Evolutionary conservation across 148 eudicot species (phyloP).

Genomic region (Tetragonia tetragonoides): DNA sequence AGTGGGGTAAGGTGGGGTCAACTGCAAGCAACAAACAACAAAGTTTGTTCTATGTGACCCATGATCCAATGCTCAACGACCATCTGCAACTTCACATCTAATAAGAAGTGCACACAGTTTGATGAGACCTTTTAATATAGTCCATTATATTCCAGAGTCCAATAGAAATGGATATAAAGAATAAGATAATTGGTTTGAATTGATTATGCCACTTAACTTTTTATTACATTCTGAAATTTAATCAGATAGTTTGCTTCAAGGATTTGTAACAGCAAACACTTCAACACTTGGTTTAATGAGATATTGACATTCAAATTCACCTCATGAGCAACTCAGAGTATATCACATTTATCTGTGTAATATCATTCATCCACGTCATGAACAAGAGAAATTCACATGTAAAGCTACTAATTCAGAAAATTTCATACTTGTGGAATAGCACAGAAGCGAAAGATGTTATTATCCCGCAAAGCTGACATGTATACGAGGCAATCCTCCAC

Average conservation of each 20-base stretch:
- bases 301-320: not conserved
- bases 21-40: no score
- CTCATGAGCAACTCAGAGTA: not conserved
- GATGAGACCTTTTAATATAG: no score
- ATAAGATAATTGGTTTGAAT: not conserved
- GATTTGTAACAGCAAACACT: not conserved
- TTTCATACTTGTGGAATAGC: slow-evolving; percentile 91
- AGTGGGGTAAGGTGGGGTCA: no score
- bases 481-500: slow-evolving; percentile 76
- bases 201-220: not conserved
- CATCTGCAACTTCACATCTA: no score
- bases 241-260: not conserved
- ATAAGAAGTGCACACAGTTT: no score
- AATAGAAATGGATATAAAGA: not conserved
- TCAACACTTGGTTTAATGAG: not conserved
- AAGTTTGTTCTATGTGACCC: no score
- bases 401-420: slow-evolving; percentile 11
- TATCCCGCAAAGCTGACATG: slow-evolving; percentile 71
- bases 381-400: not conserved
- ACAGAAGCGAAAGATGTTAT: slow-evolving; percentile 79
- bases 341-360: not conserved
- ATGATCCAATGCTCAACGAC: no score
- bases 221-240: not conserved
- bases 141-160: not conserved
- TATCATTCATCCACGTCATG: not conserved